phyloP scores from a whole-genome alignment of 352 stramenopile species.

The Plasmopara muralis region DNA sequence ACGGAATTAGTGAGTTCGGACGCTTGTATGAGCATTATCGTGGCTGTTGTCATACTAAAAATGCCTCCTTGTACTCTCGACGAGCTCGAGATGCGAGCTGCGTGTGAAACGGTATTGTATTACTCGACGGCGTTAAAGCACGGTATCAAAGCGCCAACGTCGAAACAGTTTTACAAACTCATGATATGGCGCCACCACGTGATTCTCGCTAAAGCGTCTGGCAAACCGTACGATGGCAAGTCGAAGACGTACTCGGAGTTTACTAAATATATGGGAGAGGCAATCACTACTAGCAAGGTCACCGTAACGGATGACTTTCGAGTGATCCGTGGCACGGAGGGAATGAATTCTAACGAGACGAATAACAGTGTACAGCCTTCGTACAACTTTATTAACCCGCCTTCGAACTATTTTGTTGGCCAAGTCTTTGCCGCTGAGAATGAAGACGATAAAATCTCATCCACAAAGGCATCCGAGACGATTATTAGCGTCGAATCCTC shows the following conservation, averaged over 20 bases:
- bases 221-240: conserved; percentile 40
- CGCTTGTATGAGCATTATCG: conserved; percentile 49
- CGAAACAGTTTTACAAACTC: conserved; percentile 36
- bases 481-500: conserved; percentile 15
- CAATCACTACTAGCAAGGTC: conserved; percentile 31
- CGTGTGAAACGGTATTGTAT: conserved; percentile 58
- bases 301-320: conserved; percentile 38
- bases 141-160: conserved; percentile 22
- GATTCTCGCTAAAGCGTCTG: conserved; percentile 39
- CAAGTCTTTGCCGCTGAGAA: conserved; percentile 20
- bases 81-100: conserved; percentile 42
- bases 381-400: conserved; percentile 27
- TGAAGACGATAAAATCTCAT: conserved; percentile 10
- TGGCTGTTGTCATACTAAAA: conserved; percentile 29
- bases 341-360: conserved; percentile 24
- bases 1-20: conserved; percentile 36
- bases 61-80: conserved; percentile 46
- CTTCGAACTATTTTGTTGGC: conserved; percentile 26
- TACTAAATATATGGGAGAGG: conserved; percentile 33
- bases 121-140: conserved; percentile 41
- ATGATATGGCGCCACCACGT: conserved; percentile 51
- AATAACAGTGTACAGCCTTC: conserved; percentile 25
- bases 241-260: conserved; percentile 46
- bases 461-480: conserved; percentile 10
- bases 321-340: conserved; percentile 22